Evolutionary conservation across 306 rosid genomes (phyloP), one percentile per base, ranked within the genome.

Genomic region (Lupinus albus): DNA sequence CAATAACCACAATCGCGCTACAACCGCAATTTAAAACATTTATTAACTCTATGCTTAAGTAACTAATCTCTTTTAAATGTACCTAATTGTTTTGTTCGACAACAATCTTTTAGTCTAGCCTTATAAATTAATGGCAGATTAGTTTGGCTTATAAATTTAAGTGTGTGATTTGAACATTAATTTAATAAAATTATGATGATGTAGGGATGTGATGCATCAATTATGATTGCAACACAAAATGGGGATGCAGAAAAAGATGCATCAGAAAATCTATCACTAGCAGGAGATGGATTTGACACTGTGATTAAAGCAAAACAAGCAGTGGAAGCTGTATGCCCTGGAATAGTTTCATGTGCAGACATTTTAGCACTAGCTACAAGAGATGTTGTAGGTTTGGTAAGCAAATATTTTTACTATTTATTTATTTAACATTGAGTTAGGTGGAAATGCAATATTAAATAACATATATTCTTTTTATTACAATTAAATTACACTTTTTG

Each of bases 241-340:
- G 84, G 86, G 13, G 91, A 87, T 32, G 95, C 98, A 38, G 97
- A 87, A 79, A 93, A 89, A 61, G 91, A 93, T 58, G 78, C 83
- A 0, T 0, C 36, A 0, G 93, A 88, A 14, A 89, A 89, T 64
- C 76, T 88, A 6, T 89, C 98, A 0, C 77, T 93, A 1, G 79
- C 98, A 0, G 97, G 97, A 80, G 98, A 89, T 79, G 98, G 98
- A 0, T 89, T 93, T 71, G 97, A 89, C 80, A 89, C 97, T 1
- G 88, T 89, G 0, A 45, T 80, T 5, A 84, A 89, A 58, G 97
- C 94, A 2, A 93, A 93, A 45, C 56, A 84, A 69, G 91, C 97
- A 0, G 87, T 89, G 3, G 98, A 89, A 84, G 62, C 72, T 50
- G 39, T 28, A 55, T 89, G 98, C 76, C 95, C 93, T 0, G 86